These are phyloP conservation scores for Xylariaceae sp. DNA, from an alignment of 2,329 filamentous ascomycete species.

Conservation along the genomic window DNA sequence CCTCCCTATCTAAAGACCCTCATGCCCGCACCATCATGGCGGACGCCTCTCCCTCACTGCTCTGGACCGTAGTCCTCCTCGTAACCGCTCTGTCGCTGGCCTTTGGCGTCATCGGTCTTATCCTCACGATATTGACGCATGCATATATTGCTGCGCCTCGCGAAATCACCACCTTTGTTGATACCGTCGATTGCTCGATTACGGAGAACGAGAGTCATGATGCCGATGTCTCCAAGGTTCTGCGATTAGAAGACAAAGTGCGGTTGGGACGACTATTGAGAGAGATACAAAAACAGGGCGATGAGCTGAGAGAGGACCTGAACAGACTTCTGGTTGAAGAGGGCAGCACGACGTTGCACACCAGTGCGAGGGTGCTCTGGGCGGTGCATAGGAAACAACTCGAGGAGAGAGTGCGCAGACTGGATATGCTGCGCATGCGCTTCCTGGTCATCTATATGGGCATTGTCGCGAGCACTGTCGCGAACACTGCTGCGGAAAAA, in stretches of 20 bases:
- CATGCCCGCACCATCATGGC: slow-evolving; percentile 37
- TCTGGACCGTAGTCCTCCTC: slow-evolving; percentile 56
- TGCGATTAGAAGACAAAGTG: slow-evolving; percentile 59
- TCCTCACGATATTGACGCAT: slow-evolving; percentile 47
- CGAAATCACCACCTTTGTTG: slow-evolving; percentile 55
- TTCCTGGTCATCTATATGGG: slow-evolving; percentile 63
- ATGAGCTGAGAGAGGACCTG: slow-evolving; percentile 59
- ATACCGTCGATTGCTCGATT: slow-evolving; percentile 58
- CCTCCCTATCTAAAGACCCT: slow-evolving; percentile 8
- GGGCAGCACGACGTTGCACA: slow-evolving; percentile 42
- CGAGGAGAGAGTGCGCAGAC: slow-evolving; percentile 54
- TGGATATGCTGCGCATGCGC: slow-evolving; percentile 61
- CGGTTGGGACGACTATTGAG: slow-evolving; percentile 54
- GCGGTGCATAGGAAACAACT: slow-evolving; percentile 50
- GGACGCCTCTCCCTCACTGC: slow-evolving; percentile 44
- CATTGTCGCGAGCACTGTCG: slow-evolving; percentile 44
- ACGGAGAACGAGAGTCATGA: slow-evolving; percentile 63
- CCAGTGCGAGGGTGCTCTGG: slow-evolving; percentile 54
- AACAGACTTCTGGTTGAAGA: slow-evolving; percentile 48
- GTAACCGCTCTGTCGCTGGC: slow-evolving; percentile 56
- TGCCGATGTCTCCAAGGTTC: slow-evolving; percentile 53
- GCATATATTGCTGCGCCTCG: slow-evolving; percentile 56
- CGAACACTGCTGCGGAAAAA: slow-evolving; percentile 30
- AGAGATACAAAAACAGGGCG: slow-evolving; percentile 58
- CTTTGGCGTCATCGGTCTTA: slow-evolving; percentile 50